phyloP scores from a whole-genome alignment of 2,329 filamentous ascomycete genomes.

The Orbilia ellipsospora region DNA sequence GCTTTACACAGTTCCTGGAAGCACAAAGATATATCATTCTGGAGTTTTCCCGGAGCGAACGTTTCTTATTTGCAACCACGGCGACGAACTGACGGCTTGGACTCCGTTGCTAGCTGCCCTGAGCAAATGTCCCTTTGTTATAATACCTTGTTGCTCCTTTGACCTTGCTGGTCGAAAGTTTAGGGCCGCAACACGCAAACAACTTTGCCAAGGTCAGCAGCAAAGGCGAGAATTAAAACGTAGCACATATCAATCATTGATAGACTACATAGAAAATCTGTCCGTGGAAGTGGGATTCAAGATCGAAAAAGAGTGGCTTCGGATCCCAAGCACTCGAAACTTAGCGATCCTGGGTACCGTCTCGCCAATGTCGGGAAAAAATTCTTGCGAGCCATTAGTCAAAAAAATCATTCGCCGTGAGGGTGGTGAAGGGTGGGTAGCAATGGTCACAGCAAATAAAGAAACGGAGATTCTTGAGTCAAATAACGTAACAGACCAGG shows the following conservation, averaged over 20 bases:
- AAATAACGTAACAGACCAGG: background rate
- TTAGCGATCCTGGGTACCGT: constrained; percentile 76
- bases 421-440: constrained; percentile 48
- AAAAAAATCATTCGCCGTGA: constrained; percentile 37
- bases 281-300: constrained; percentile 78
- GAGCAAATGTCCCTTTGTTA: constrained; percentile 82
- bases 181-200: constrained; percentile 70
- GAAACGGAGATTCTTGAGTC: background rate
- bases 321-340: constrained; percentile 93
- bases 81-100: constrained; percentile 95
- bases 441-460: constrained; percentile 25
- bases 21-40: constrained; percentile 64
- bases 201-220: constrained; percentile 44
- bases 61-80: constrained; percentile 97
- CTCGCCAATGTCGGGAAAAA: background rate
- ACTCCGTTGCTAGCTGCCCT: constrained; percentile 86
- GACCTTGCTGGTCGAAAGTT: constrained; percentile 75
- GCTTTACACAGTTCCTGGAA: constrained; percentile 27
- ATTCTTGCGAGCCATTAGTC: constrained; percentile 23
- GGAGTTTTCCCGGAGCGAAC: constrained; percentile 79
- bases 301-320: constrained; percentile 83
- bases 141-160: constrained; percentile 96
- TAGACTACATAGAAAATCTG: constrained; percentile 78
- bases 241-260: constrained; percentile 81
- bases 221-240: constrained; percentile 33